These are phyloP conservation scores for Trichoderma asperellum DNA, from an alignment of 2,329 filamentous ascomycete genomes.

Conservation along the genomic window DNA sequence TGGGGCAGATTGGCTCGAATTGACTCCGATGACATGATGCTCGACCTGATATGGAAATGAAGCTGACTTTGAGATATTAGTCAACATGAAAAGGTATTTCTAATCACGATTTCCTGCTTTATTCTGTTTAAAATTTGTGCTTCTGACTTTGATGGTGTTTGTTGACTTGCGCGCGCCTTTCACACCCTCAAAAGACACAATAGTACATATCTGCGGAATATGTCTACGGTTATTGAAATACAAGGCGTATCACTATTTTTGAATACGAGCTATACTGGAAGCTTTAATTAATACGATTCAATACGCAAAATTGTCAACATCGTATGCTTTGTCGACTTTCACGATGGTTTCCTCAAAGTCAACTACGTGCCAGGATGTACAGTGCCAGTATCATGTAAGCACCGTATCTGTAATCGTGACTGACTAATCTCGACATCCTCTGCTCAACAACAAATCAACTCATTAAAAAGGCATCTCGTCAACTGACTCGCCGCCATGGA, in stretches of 20 bases:
- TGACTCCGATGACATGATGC: background rate
- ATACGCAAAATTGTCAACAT: background rate
- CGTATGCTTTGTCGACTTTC: background rate
- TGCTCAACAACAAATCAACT: background rate
- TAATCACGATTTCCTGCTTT: background rate
- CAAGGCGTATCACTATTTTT: background rate
- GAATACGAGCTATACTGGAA: background rate
- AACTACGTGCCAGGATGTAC: background rate
- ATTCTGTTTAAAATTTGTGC: background rate
- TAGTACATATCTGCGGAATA: background rate
- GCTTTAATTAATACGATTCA: background rate
- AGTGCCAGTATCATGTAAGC: background rate
- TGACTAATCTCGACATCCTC: constrained; percentile 13
- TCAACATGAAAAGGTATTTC: background rate
- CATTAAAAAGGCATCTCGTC: background rate
- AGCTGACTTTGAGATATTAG: background rate
- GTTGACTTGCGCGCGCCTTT: background rate
- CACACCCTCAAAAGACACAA: background rate
- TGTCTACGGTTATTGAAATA: background rate
- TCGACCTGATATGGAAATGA: background rate
- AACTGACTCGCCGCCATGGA: background rate
- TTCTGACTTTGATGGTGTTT: background rate
- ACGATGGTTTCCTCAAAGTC: background rate
- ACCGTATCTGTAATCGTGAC: background rate
- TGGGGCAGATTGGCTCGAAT: constrained; percentile 17